These are phyloP conservation scores for Lichtheimia ornata DNA, from an alignment of 371 early-diverging fungal species.

Conservation along the genomic window DNA sequence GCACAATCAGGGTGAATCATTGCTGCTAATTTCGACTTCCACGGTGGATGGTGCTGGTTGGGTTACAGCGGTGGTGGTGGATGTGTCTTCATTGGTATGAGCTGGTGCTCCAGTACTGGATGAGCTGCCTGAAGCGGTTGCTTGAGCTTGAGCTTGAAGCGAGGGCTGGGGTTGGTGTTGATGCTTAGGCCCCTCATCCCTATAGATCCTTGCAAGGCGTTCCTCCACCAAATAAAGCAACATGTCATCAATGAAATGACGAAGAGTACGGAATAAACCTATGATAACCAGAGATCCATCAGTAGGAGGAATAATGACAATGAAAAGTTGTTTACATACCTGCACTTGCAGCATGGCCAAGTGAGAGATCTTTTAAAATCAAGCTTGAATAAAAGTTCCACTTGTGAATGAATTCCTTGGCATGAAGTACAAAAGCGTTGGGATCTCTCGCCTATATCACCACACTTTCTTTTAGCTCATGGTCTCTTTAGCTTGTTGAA, in stretches of 20 bases:
- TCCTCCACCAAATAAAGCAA: conserved; percentile 54
- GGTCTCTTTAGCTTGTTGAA: neutral
- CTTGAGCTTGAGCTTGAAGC: neutral
- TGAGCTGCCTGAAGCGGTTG: too few relatives aligned
- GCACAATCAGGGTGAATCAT: too few relatives aligned
- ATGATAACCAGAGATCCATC: neutral
- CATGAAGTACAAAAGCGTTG: conserved; percentile 13
- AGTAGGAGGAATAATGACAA: neutral
- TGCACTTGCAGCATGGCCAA: conserved; percentile 37
- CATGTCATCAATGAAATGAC: conserved; percentile 57
- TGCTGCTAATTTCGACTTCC: too few relatives aligned
- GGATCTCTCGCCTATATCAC: neutral
- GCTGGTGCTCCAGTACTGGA: too few relatives aligned
- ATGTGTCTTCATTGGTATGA: too few relatives aligned
- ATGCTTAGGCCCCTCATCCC: neutral
- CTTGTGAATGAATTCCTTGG: conserved; percentile 53
- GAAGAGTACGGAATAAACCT: conserved; percentile 46
- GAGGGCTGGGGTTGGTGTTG: neutral
- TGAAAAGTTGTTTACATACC: conserved; percentile 19
- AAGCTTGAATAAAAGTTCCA: conserved; percentile 54
- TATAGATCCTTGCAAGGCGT: conserved; percentile 35
- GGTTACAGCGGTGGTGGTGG: too few relatives aligned
- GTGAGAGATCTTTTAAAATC: conserved; percentile 46
- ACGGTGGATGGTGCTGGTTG: too few relatives aligned
- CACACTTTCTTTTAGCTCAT: neutral